A percentile compares a stretch with the other conserved stretches of the same genome.
These are phyloP conservation scores for Colletotrichum sp. DNA, from an alignment of 2,329 filamentous ascomycete genomes.

Conservation along the genomic window DNA sequence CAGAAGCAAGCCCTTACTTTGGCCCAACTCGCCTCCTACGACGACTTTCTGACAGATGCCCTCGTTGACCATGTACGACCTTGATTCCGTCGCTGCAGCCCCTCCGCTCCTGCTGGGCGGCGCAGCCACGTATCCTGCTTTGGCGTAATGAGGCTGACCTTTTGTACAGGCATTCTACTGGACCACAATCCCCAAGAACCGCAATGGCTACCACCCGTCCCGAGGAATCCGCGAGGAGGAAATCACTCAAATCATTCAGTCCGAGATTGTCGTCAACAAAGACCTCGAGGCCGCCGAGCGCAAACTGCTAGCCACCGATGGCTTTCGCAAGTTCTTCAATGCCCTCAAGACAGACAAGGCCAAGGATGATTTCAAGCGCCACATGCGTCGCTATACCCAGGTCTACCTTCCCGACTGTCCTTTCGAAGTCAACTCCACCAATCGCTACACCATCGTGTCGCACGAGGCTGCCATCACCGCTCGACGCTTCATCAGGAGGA, in stretches of 20 bases:
- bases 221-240: constrained; percentile 75
- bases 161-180: constrained; percentile 83
- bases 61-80: constrained; percentile 88
- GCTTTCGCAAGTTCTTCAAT: constrained; percentile 73
- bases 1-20: constrained; percentile 77
- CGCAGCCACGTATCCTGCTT: not conserved
- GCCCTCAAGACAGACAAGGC: constrained; percentile 76
- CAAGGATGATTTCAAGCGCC: constrained; percentile 80
- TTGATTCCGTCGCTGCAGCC: not conserved
- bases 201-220: constrained; percentile 82
- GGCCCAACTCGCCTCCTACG: constrained; percentile 87
- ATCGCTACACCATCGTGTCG: constrained; percentile 89
- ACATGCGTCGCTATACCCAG: constrained; percentile 88
- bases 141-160: constrained; percentile 24
- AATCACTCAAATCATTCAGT: constrained; percentile 64
- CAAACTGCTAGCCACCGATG: constrained; percentile 73
- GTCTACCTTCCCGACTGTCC: constrained; percentile 94
- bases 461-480: constrained; percentile 90
- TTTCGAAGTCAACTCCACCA: constrained; percentile 90
- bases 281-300: constrained; percentile 73
- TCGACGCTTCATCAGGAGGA: constrained; percentile 76
- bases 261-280: constrained; percentile 75
- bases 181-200: constrained; percentile 95
- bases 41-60: constrained; percentile 94
- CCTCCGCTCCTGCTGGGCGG: not conserved